Conservation (phyloP, 176 grass and related monocot species). For the Tuctoria greenei region DNA sequence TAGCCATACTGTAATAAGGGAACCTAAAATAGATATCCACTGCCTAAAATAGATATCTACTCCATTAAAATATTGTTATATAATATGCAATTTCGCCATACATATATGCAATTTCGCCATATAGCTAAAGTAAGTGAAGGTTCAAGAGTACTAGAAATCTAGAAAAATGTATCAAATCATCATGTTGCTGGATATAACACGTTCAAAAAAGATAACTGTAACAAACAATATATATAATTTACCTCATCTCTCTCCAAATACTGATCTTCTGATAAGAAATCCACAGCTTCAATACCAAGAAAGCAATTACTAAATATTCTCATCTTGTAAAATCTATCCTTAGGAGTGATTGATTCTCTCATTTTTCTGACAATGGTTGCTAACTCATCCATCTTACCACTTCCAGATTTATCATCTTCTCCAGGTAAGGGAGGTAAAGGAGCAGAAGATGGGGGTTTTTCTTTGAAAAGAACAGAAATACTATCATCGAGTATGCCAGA, state of each 20-base stretch:
- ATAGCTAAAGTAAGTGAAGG: conserved; percentile 10
- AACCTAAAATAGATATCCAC: background rate
- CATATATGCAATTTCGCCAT: background rate
- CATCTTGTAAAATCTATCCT: conserved; percentile 98
- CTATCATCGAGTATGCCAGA: conserved; percentile 69
- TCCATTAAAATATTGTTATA: conserved; percentile 12
- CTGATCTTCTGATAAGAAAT: conserved; percentile 94
- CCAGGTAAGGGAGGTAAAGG: conserved; percentile 82
- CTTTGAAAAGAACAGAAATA: conserved; percentile 54
- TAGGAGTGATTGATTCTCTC: conserved; percentile 72
- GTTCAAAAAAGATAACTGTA: conserved; percentile 19
- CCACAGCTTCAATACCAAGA: conserved; percentile 86
- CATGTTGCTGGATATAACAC: conserved; percentile 17
- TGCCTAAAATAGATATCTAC: background rate
- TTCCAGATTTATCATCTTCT: conserved; percentile 90
- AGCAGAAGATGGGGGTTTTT: conserved; percentile 52
- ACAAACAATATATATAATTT: background rate
- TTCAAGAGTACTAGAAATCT: background rate
- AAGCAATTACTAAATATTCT: conserved; percentile 93
- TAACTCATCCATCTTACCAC: conserved; percentile 89
- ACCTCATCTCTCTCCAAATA: conserved; percentile 95
- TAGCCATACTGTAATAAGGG: background rate
- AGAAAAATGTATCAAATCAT: conserved; percentile 5
- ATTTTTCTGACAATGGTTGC: conserved; percentile 85
- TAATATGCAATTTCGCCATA: background rate